A percentile compares a stretch with the other conserved stretches of the same genome.
These are phyloP conservation scores for Coffea canephora DNA, from an alignment of 257 asterid species.

Conservation along the genomic window DNA sequence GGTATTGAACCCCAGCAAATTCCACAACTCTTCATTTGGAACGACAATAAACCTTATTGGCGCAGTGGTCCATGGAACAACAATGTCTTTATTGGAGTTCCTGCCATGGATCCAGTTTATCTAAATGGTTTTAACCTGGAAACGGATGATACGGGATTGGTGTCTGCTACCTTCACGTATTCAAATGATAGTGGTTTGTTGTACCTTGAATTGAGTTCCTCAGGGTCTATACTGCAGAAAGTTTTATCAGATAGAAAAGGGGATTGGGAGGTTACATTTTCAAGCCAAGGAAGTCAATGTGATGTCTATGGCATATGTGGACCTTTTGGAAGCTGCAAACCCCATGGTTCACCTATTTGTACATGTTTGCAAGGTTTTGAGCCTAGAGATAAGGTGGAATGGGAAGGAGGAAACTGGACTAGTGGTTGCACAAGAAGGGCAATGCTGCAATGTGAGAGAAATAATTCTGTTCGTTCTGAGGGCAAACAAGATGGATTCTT, in stretches of 20 bases:
- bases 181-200: background rate
- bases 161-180: background rate
- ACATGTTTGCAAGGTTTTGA: slow-evolving; percentile 52
- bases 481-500: slow-evolving; percentile 42
- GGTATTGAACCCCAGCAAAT: slow-evolving; percentile 20
- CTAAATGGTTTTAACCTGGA: too few species aligned
- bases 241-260: background rate
- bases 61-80: slow-evolving; percentile 48
- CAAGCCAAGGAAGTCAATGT: background rate
- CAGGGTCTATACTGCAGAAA: slow-evolving; percentile 17
- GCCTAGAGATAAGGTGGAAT: slow-evolving; percentile 36
- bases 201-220: slow-evolving; percentile 20
- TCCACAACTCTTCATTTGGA: slow-evolving; percentile 39
- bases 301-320: slow-evolving; percentile 44
- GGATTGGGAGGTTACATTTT: slow-evolving; percentile 12
- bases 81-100: slow-evolving; percentile 20
- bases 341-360: slow-evolving; percentile 39
- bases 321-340: slow-evolving; percentile 46
- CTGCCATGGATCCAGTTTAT: slow-evolving; percentile 1
- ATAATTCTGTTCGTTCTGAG: slow-evolving; percentile 6
- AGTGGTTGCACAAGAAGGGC: slow-evolving; percentile 50
- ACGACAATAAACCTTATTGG: slow-evolving; percentile 30
- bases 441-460: slow-evolving; percentile 36
- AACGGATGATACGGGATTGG: too few species aligned
- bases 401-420: slow-evolving; percentile 53